Conservation (phyloP, 1,284 basidiomycete species). For the Pyrrhoderma noxium region DNA sequence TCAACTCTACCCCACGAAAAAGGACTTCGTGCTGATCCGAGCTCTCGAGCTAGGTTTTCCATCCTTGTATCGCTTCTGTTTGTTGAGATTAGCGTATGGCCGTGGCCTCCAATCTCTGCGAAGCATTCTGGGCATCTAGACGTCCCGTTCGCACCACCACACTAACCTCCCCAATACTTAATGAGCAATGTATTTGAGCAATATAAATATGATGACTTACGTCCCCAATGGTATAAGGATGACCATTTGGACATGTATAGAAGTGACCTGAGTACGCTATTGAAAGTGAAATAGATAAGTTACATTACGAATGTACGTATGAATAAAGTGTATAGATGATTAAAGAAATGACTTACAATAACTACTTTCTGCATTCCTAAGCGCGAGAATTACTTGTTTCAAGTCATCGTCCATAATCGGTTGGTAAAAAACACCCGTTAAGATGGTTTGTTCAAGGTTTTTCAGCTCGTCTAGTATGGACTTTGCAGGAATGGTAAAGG, state of each 20-base stretch:
- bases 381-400: slow-evolving; percentile 37
- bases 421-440: slow-evolving; percentile 28
- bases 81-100: slow-evolving; percentile 6
- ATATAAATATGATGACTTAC: slow-evolving; percentile 25
- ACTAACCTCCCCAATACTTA: background rate
- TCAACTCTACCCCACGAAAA: slow-evolving; percentile 8
- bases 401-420: slow-evolving; percentile 43
- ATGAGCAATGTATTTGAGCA: background rate
- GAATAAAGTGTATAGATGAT: slow-evolving; percentile 2
- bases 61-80: slow-evolving; percentile 9
- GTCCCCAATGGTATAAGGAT: slow-evolving; percentile 41
- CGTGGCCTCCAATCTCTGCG: slow-evolving; percentile 12
- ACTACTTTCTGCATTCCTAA: slow-evolving; percentile 22
- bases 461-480: slow-evolving; percentile 5
- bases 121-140: slow-evolving; percentile 17
- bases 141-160: slow-evolving; percentile 13
- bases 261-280: slow-evolving; percentile 43
- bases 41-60: slow-evolving; percentile 8
- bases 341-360: slow-evolving; percentile 36
- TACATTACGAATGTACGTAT: background rate
- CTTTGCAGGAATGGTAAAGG: background rate
- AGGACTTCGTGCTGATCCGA: slow-evolving; percentile 6
- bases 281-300: background rate
- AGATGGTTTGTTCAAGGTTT: slow-evolving; percentile 2
- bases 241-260: slow-evolving; percentile 43